Conservation (phyloP, 306 rosid species). For the Vigna unguiculata region DNA sequence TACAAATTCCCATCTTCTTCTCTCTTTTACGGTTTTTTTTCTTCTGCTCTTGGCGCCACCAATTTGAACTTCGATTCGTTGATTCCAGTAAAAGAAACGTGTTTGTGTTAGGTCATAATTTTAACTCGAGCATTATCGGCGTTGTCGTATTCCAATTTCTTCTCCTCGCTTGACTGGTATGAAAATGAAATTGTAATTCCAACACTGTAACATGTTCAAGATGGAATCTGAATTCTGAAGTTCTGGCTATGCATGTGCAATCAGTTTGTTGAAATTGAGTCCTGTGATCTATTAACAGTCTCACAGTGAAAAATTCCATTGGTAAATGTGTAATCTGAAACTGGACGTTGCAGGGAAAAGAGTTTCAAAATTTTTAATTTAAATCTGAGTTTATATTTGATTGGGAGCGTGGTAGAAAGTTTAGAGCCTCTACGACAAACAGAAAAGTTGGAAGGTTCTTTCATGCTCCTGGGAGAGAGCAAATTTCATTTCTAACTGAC, state of each 20-base stretch:
- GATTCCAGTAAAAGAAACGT: background rate
- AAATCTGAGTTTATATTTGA: background rate
- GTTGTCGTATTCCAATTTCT: too few relatives aligned
- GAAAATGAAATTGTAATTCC: too few relatives aligned
- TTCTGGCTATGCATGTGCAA: constrained; percentile 1
- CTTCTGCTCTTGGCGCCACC: background rate
- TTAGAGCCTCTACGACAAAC: background rate
- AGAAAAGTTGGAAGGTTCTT: constrained; percentile 4
- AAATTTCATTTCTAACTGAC: background rate
- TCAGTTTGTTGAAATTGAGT: background rate
- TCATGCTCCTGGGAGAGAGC: background rate
- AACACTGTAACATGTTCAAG: too few relatives aligned
- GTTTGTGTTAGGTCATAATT: background rate
- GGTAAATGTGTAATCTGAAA: constrained; percentile 28
- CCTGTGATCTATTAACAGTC: background rate
- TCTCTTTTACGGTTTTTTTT: background rate
- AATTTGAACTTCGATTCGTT: background rate
- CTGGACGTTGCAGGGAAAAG: background rate
- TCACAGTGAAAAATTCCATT: background rate
- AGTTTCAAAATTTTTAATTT: background rate
- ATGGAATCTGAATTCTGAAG: too few relatives aligned
- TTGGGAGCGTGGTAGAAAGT: background rate
- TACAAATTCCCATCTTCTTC: background rate
- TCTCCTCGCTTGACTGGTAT: too few relatives aligned
- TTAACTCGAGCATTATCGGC: background rate